phyloP scores from a whole-genome alignment of 257 asterid genomes.

The Solanum peruvianum region DNA sequence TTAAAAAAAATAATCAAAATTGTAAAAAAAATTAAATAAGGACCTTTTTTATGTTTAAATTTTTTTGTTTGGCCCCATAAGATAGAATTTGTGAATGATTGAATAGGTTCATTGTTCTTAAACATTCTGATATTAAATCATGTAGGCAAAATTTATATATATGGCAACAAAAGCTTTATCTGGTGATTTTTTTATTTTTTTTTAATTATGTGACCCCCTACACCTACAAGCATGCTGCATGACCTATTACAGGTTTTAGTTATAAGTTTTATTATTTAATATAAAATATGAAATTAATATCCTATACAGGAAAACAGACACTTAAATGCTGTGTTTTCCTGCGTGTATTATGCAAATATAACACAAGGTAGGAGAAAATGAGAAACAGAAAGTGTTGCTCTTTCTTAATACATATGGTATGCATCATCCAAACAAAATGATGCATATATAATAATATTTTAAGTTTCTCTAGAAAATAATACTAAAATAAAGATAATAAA shows the following conservation, averaged over 20 bases:
- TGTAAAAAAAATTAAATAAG: no score
- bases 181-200: background rate
- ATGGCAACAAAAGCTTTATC: background rate
- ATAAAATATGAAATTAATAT: background rate
- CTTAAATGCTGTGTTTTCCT: background rate
- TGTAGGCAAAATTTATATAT: background rate
- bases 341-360: background rate
- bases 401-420: background rate
- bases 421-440: background rate
- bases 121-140: background rate
- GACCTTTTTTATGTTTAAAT: no score
- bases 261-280: background rate
- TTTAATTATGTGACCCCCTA: background rate
- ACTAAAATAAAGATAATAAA: background rate
- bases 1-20: rapidly evolving
- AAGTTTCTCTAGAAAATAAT: background rate
- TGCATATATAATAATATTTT: background rate
- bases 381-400: background rate
- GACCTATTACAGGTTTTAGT: slow-evolving; percentile 2
- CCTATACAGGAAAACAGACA: background rate
- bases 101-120: background rate
- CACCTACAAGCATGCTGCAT: slow-evolving; percentile 15
- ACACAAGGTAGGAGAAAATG: background rate
- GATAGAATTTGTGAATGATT: no score
- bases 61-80: no score